Evolutionary conservation across 768 basidiomycete species (phyloP).

Genomic region (Boletus edulis): DNA sequence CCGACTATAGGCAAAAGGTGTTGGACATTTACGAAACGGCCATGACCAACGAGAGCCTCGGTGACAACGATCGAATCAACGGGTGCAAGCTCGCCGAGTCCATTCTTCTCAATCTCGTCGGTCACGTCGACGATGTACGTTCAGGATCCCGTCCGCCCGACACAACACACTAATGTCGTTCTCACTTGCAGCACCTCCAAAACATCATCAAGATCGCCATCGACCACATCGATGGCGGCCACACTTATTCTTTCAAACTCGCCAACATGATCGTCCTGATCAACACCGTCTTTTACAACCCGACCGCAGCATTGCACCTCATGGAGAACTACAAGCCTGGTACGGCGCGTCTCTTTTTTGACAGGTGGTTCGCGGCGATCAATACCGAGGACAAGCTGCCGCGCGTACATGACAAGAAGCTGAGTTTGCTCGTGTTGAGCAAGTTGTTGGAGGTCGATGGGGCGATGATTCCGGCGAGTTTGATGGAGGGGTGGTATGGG

Average conservation of each 20-base stretch:
- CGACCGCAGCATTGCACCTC: conserved; percentile 68
- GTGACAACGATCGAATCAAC: conserved; percentile 80
- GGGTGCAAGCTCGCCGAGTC: conserved; percentile 86
- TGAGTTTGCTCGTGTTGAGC: conserved; percentile 73
- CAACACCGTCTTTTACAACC: conserved; percentile 82
- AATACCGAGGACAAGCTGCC: conserved; percentile 58
- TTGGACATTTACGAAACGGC: conserved; percentile 81
- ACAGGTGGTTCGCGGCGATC: conserved; percentile 80
- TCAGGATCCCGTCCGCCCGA: background rate
- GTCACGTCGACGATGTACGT: conserved; percentile 74
- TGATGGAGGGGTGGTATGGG: conserved; percentile 72
- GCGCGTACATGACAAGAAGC: conserved; percentile 88
- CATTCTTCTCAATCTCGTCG: conserved; percentile 74
- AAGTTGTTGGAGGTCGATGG: conserved; percentile 72
- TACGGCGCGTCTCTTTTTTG: conserved; percentile 74
- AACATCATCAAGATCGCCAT: conserved; percentile 62
- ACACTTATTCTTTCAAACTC: conserved; percentile 64
- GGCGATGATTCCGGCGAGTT: conserved; percentile 48
- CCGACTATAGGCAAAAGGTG: conserved; percentile 76
- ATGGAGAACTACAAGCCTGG: conserved; percentile 63
- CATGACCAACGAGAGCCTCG: conserved; percentile 66
- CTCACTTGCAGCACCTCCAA: conserved; percentile 52
- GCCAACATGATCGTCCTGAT: conserved; percentile 83
- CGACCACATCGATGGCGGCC: conserved; percentile 53
- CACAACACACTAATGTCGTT: background rate